These are phyloP conservation scores for Gynandropsis gynandra DNA, from an alignment of 345 rosid genomes.

Conservation along the genomic window DNA sequence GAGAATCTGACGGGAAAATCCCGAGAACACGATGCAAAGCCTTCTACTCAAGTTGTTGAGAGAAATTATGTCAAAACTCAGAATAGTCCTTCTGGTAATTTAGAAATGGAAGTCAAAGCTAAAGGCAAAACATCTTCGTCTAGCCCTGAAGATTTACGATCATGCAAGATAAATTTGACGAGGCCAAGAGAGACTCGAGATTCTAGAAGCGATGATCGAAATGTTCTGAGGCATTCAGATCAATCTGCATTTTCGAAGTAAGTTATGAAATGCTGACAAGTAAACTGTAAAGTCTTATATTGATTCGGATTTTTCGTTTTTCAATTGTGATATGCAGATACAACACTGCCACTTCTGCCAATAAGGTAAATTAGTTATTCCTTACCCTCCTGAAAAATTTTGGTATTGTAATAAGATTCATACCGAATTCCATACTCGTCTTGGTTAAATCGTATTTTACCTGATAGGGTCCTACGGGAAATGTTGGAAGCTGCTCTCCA, in stretches of 20 bases:
- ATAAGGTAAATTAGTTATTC: slow-evolving; percentile 36
- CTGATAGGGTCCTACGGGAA: slow-evolving; percentile 40
- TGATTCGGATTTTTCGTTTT: slow-evolving; percentile 10
- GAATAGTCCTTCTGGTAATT: slow-evolving; percentile 25
- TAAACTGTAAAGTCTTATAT: slow-evolving; percentile 1
- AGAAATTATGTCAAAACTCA: slow-evolving; percentile 26
- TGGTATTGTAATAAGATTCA: slow-evolving; percentile 5
- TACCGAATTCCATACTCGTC: background rate
- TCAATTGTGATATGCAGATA: slow-evolving; percentile 37
- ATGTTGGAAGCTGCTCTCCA: slow-evolving; percentile 46
- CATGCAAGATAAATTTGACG: slow-evolving; percentile 26
- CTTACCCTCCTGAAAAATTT: background rate
- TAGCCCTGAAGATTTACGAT: slow-evolving; percentile 17
- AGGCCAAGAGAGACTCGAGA: slow-evolving; percentile 35
- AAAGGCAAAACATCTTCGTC: slow-evolving; percentile 30
- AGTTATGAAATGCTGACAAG: slow-evolving; percentile 16
- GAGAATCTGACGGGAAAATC: slow-evolving; percentile 15
- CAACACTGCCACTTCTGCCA: slow-evolving; percentile 46
- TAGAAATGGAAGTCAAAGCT: slow-evolving; percentile 32
- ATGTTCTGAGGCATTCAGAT: slow-evolving; percentile 64
- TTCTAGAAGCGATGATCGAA: slow-evolving; percentile 46
- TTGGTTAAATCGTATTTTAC: background rate
- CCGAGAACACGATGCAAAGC: slow-evolving; percentile 25
- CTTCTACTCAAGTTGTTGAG: slow-evolving; percentile 24
- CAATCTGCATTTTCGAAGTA: slow-evolving; percentile 82